These are phyloP conservation scores for Hirschioporus abietinus DNA, from an alignment of 768 basidiomycete genomes.

Conservation along the genomic window DNA sequence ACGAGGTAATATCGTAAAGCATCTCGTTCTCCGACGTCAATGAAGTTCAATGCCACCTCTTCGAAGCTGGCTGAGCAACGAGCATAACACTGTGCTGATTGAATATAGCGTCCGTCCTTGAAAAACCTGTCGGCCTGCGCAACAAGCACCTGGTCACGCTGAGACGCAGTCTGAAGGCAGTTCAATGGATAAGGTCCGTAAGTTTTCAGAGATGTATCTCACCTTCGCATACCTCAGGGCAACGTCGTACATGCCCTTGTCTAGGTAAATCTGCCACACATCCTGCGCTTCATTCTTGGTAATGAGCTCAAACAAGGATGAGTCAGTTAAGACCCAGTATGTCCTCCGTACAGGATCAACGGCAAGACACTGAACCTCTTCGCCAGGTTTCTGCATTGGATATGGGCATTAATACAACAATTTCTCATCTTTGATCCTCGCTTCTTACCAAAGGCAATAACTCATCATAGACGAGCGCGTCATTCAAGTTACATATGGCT, in stretches of 20 bases:
- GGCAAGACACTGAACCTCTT: conserved; percentile 67
- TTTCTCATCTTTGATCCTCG: not conserved
- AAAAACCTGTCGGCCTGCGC: conserved; percentile 82
- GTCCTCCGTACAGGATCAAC: conserved; percentile 86
- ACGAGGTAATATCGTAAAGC: conserved; percentile 86
- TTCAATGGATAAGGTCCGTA: not conserved
- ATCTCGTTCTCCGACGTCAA: conserved; percentile 88
- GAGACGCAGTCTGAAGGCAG: conserved; percentile 65
- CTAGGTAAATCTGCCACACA: conserved; percentile 89
- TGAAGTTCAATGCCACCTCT: conserved; percentile 84
- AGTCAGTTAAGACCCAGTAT: conserved; percentile 91
- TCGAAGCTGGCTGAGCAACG: conserved; percentile 87
- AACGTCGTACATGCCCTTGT: conserved; percentile 68
- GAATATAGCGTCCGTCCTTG: conserved; percentile 74
- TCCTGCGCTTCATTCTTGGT: conserved; percentile 87
- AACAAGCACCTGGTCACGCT: conserved; percentile 78
- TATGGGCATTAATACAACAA: not conserved
- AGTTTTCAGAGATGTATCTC: conserved; percentile 3
- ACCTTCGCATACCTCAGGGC: conserved; percentile 85
- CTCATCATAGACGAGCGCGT: conserved; percentile 81
- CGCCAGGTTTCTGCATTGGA: conserved; percentile 63
- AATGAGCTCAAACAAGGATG: conserved; percentile 83
- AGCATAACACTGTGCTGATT: conserved; percentile 88
- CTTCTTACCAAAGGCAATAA: conserved; percentile 64
- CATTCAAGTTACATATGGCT: conserved; percentile 75